These are phyloP conservation scores for Polytrichum formosum DNA, from an alignment of 225 moss, liverwort and hornwort species.

Conservation along the genomic window DNA sequence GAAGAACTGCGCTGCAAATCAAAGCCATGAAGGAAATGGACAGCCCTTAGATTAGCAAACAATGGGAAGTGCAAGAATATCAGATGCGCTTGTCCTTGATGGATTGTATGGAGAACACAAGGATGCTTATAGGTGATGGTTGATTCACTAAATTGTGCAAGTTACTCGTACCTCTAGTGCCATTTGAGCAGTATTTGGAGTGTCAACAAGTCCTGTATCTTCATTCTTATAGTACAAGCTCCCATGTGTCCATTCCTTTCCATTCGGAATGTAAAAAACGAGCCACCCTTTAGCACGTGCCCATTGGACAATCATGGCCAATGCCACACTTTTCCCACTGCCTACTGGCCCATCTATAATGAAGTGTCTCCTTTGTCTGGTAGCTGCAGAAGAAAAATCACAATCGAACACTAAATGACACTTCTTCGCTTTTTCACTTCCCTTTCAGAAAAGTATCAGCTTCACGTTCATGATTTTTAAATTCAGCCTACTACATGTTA, in stretches of 20 bases:
- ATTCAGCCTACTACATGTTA: no score
- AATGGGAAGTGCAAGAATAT: no score
- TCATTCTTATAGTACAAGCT: constrained; percentile 83
- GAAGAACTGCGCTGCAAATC: no score
- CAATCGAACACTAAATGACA: constrained; percentile 1
- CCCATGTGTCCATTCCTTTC: constrained; percentile 85
- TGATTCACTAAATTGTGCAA: neutral
- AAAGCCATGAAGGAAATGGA: no score
- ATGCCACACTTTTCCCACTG: constrained; percentile 87
- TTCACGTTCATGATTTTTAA: no score
- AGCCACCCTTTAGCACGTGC: constrained; percentile 92
- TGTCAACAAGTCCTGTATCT: constrained; percentile 74
- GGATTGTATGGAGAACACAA: no score
- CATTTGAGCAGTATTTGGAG: constrained; percentile 81
- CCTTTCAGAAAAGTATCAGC: neutral
- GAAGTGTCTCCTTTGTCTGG: constrained; percentile 72
- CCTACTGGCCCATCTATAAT: constrained; percentile 80
- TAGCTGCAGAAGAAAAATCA: constrained; percentile 46
- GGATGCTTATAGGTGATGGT: neutral
- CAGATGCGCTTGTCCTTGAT: no score
- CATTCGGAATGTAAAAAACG: constrained; percentile 95
- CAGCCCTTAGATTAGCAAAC: no score
- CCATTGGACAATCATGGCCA: constrained; percentile 96
- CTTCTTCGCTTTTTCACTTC: neutral
- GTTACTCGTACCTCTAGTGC: constrained; percentile 72